These are phyloP conservation scores for Mucor indicus DNA, from an alignment of 371 early-diverging fungal species.

Conservation along the genomic window DNA sequence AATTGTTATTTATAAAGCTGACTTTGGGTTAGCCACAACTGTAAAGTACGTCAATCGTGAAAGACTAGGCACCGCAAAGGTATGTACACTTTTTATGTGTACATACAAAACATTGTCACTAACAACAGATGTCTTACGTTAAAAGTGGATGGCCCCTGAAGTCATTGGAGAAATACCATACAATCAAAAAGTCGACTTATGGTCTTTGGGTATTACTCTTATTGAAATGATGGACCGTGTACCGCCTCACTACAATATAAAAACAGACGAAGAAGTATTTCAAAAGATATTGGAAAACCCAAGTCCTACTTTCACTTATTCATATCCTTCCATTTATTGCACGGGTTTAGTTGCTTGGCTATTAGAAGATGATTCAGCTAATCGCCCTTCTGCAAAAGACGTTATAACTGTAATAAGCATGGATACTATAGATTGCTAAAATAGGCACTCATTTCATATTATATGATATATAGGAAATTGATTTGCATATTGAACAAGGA, in stretches of 20 bases:
- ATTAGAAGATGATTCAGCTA: constrained; percentile 34
- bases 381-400: constrained; percentile 41
- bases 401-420: constrained; percentile 37
- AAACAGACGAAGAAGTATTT: constrained; percentile 38
- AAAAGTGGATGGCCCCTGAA: constrained; percentile 55
- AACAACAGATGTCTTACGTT: too few relatives aligned
- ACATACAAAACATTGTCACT: too few relatives aligned
- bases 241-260: constrained; percentile 45
- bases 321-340: constrained; percentile 42
- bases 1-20: constrained; percentile 34
- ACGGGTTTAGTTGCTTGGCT: constrained; percentile 51
- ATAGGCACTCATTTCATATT: too few relatives aligned
- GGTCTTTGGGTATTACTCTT: constrained; percentile 48
- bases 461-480: constrained; percentile 27
- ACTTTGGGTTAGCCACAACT: constrained; percentile 47
- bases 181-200: constrained; percentile 45
- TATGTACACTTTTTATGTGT: background rate
- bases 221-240: constrained; percentile 60
- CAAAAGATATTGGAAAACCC: constrained; percentile 29
- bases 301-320: constrained; percentile 46
- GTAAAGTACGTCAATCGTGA: constrained; percentile 31
- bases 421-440: too few relatives aligned
- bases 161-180: constrained; percentile 39
- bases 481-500: constrained; percentile 37
- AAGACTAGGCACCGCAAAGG: constrained; percentile 49